These are phyloP conservation scores for Chrysophaeum taylorii DNA, from an alignment of 352 stramenopile genomes.

Conservation along the genomic window DNA sequence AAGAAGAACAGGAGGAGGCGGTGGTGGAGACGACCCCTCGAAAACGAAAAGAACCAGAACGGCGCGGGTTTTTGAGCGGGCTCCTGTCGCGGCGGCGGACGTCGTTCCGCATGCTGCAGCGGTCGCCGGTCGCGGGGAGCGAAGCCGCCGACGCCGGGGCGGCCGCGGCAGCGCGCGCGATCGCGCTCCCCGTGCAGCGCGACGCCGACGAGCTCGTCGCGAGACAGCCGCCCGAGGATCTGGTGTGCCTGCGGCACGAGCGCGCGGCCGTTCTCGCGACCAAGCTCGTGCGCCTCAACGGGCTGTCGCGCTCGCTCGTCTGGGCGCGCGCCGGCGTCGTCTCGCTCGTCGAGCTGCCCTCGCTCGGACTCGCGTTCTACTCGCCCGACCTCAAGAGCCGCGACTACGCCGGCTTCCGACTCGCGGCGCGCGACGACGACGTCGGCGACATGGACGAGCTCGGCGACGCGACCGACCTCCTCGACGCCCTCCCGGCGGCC, in stretches of 20 bases:
- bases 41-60: too few relatives aligned
- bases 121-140: too few relatives aligned
- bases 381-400: slow-evolving; percentile 27
- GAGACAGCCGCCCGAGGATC: too few relatives aligned
- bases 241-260: too few relatives aligned
- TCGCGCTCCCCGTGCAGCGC: neutral
- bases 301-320: slow-evolving; percentile 89
- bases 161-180: neutral
- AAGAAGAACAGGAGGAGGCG: neutral
- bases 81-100: too few relatives aligned
- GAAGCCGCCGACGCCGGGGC: too few relatives aligned
- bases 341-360: slow-evolving; percentile 79
- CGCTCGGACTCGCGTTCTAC: slow-evolving; percentile 85
- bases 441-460: neutral
- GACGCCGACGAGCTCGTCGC: neutral
- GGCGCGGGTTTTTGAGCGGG: too few relatives aligned
- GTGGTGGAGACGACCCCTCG: neutral
- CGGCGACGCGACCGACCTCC: neutral
- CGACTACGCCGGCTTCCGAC: neutral
- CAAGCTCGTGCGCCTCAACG: slow-evolving; percentile 76
- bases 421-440: neutral
- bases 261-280: too few relatives aligned
- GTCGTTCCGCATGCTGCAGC: too few relatives aligned
- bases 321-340: slow-evolving; percentile 64
- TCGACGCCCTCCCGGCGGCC: neutral